A percentile compares a stretch with the other conserved stretches of the same genome.
These are phyloP conservation scores for Nepenthes gracilis DNA, from an alignment of 148 eudicot species.

Conservation along the genomic window DNA sequence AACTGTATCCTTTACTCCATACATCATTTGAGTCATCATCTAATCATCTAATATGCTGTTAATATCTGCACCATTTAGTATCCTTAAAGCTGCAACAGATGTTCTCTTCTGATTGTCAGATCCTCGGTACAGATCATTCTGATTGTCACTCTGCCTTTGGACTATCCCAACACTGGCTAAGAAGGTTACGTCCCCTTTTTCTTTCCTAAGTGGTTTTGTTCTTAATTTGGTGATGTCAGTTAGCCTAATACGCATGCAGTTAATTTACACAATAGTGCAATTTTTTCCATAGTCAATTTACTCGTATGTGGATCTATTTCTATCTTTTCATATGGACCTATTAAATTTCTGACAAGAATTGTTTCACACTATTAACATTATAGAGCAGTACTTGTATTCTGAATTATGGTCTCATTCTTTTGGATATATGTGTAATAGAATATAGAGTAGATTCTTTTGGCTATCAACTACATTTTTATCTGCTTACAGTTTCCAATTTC, in stretches of 20 bases:
- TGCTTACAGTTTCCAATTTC: too few species aligned
- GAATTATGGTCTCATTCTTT: background rate
- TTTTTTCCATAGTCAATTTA: background rate
- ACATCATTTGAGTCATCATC: background rate
- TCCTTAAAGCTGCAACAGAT: conserved; percentile 43
- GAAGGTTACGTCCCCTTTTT: conserved; percentile 32
- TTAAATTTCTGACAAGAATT: background rate
- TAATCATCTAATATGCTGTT: background rate
- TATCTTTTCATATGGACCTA: background rate
- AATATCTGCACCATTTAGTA: conserved; percentile 5
- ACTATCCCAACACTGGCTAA: conserved; percentile 52
- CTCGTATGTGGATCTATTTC: background rate
- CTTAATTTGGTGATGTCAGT: conserved; percentile 2
- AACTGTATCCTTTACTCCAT: conserved; percentile 42
- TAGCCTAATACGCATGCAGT: background rate
- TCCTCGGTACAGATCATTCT: conserved; percentile 38
- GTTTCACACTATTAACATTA: too few species aligned
- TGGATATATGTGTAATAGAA: too few species aligned
- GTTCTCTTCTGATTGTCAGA: conserved; percentile 42
- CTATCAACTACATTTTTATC: background rate
- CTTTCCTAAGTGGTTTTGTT: background rate
- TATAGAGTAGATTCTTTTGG: background rate
- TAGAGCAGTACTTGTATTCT: too few species aligned
- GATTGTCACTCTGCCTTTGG: conserved; percentile 41
- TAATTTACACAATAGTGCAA: background rate